A percentile compares a stretch with the other conserved stretches of the same genome.
These are phyloP conservation scores for Fraxinus albicans DNA, from an alignment of 305 asterid genomes.

Conservation along the genomic window DNA sequence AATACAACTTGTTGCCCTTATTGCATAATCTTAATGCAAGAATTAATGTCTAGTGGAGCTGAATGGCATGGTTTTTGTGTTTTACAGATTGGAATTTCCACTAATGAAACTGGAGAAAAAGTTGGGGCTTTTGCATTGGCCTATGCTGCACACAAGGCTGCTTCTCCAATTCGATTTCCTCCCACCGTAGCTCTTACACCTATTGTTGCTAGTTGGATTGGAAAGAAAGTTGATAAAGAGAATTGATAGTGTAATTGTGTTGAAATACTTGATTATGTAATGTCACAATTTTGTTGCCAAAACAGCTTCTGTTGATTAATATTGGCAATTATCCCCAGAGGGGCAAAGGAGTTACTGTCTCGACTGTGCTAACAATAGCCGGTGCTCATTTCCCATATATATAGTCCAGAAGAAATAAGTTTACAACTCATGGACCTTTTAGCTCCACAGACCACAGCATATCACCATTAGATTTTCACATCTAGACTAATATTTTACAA, in stretches of 20 bases:
- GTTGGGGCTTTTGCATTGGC: conserved; percentile 97
- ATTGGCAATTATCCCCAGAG: neutral
- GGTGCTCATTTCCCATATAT: neutral
- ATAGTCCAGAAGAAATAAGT: neutral
- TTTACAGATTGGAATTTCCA: conserved; percentile 71
- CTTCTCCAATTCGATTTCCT: conserved; percentile 93
- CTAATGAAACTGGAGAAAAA: conserved; percentile 74
- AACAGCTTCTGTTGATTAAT: neutral
- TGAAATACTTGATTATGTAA: neutral
- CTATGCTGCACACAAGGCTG: conserved; percentile 98
- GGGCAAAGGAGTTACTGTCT: neutral
- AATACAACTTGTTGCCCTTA: neutral
- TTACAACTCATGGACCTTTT: neutral
- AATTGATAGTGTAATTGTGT: neutral
- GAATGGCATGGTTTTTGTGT: conserved; percentile 16
- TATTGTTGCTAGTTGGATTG: conserved; percentile 87
- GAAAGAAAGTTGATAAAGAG: conserved; percentile 62
- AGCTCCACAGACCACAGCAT: neutral
- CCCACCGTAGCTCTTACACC: conserved; percentile 98
- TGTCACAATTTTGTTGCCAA: neutral
- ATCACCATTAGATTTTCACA: neutral
- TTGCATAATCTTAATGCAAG: neutral
- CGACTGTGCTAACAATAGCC: neutral
- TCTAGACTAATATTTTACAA: conserved; percentile 26
- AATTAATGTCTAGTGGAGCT: neutral